Base-by-base conservation (phyloP, 371 early-diverging fungal genomes). In the Mucor piriformis region DNA sequence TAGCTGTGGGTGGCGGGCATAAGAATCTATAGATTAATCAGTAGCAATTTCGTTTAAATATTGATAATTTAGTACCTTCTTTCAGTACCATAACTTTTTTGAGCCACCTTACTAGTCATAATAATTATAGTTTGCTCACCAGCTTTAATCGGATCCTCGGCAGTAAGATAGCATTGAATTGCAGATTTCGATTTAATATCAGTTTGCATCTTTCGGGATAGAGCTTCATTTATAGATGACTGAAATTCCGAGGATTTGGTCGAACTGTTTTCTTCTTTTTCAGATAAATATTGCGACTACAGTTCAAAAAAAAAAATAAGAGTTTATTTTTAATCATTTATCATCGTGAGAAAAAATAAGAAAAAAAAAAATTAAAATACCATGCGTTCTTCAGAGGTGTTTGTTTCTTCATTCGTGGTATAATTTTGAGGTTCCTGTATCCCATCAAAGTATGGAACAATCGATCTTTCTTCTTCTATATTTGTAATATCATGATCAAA, bases 71-170 rank as follows among this genome's bases (percentile, higher is more conserved):
- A 47, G 52, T 72, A 75, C 70, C 92, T 85, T 70, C 91, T 92
- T 64, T 92, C 92, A n/a, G 91, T 89, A 11, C 92, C 92, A 55
- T 92, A 92, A 23, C 89, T 88, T 61, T 92, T 92, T 72, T 92
- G 92, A 7, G 90, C 92, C 3, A 92, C 92, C 54, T 88, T 88
- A 42, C 90, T 87, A 10, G 92, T 90, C 50, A 90, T 61, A 21
- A 92, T 82, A 73, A 89, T 77, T 0, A 89, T 80, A 5, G 88
- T 84, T 64, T 84, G 84, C 72, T 89, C 87, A 43, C 89, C 89
- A 25, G 80, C 57, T 58, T 71, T 66, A 46, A 70, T 66, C 12
- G 61, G 58, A 32, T 55, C 43, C 4, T 50, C 42, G 8, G 60
- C 27, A 24, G 29, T 34, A 23, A 79, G 63, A 50, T 81, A 83